Base-by-base conservation (phyloP, 2,329 filamentous ascomycete species). In the Leptographium lundbergii region DNA sequence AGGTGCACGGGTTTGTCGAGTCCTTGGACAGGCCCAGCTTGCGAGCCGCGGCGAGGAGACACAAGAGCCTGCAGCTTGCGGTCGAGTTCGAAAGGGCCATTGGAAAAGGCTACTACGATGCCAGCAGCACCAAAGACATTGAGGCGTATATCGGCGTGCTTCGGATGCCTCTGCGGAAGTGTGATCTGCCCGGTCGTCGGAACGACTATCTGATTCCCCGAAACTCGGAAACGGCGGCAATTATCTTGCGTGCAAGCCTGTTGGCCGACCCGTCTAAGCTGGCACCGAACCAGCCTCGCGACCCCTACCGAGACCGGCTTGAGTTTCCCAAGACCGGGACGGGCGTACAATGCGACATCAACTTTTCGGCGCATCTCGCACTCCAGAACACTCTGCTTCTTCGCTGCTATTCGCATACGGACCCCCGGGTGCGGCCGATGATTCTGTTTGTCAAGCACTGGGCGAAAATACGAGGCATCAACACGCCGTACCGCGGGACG, bases 261-360 rank as follows among this genome's bases (percentile, higher is more conserved):
- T 67, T 84, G 14, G 69, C 72, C 4, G 75, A 81, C 60, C 81
- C 81, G 56, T 71, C 77, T n/a, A 74, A 71, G 50, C 70, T 80
- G 64, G 65, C 72, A 2, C 74, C 76, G 9, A 77, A 79, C 66
- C 77, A 80, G 62, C 74, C 79, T 6, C 75, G 75, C 60, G 77
- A 84, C 63, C 75, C 74, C 34, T 81, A 80, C 67, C 74, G 72
- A 60, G 80, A 85, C 65, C 75, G 75, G 27, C 79, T 95, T 2
- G 89, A 94, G 69, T 92, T 92, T 60, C 88, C 88, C 6, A 89
- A 89, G 67, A 75, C 76, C 10, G 86, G 85, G 4, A 81, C 87
- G 32, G 90, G 90, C n/a, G 88, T 92, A 17, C 88, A 91, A 68
- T 94, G 89, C 69, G 90, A 96, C 68, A 89, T 96, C 76, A 95